A percentile compares a stretch with the other conserved stretches of the same genome.
Evolutionary conservation across 192 early-diverging fungal species (phyloP).

Genomic region (Gryganskiella cystojenkinii): DNA sequence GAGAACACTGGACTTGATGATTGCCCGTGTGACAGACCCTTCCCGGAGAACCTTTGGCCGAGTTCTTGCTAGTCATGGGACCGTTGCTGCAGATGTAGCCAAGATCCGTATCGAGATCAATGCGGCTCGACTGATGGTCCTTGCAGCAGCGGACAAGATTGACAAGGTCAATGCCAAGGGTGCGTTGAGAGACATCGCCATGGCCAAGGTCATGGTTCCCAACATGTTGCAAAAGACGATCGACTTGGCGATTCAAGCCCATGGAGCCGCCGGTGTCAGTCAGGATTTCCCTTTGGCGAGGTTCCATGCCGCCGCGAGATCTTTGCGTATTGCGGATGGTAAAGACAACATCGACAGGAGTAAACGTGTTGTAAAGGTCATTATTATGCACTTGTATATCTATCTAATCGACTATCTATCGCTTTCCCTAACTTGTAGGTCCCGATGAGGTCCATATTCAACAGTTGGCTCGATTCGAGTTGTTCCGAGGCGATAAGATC

Average conservation of each 20-base stretch:
- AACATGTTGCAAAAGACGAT: conserved; percentile 78
- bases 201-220: conserved; percentile 96
- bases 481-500: conserved; percentile 63
- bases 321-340: conserved; percentile 93
- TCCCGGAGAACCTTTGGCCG: conserved; percentile 90
- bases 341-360: neutral
- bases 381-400: too few species aligned
- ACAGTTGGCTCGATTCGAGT: conserved; percentile 86
- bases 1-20: conserved; percentile 88
- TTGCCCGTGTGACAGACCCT: conserved; percentile 83
- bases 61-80: conserved; percentile 84
- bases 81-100: conserved; percentile 84
- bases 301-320: conserved; percentile 83
- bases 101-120: conserved; percentile 92
- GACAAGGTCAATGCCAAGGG: conserved; percentile 89
- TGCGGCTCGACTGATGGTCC: conserved; percentile 91
- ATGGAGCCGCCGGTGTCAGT: conserved; percentile 92
- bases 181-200: conserved; percentile 94
- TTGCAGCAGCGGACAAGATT: conserved; percentile 91
- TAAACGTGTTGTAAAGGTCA: neutral
- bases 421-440: neutral
- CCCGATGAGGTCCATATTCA: conserved; percentile 92
- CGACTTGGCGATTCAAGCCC: conserved; percentile 94
- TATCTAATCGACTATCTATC: neutral
- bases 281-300: conserved; percentile 87